Conservation (phyloP, 2,329 filamentous ascomycete genomes). For the Fusarium sp. region DNA sequence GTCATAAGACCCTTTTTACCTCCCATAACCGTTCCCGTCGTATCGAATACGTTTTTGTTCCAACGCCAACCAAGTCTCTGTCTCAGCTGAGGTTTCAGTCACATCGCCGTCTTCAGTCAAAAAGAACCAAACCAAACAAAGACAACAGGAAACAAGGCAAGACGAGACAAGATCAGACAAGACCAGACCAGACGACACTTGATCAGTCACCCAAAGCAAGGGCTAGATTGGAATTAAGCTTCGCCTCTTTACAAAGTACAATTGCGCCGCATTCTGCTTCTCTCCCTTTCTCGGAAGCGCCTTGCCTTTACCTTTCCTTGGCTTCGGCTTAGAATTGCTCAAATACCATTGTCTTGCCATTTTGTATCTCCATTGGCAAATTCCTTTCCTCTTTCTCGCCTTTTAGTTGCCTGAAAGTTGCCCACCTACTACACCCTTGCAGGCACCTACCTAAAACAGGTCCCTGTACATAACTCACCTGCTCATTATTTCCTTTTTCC, state of each 20-base stretch:
- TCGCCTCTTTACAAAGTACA: constrained; percentile 21
- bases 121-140: constrained; percentile 6
- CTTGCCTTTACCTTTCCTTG: neutral
- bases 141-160: constrained; percentile 15
- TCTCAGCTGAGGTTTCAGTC: constrained; percentile 39
- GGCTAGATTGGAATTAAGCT: constrained; percentile 25
- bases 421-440: constrained; percentile 6
- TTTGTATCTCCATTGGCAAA: constrained; percentile 13
- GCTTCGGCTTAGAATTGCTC: constrained; percentile 22
- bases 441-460: constrained; percentile 13
- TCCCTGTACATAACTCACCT: constrained; percentile 8
- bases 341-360: constrained; percentile 17
- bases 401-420: constrained; percentile 6
- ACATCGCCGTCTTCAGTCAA: constrained; percentile 30
- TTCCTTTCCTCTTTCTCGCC: constrained; percentile 11
- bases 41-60: constrained; percentile 13
- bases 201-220: constrained; percentile 13
- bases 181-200: neutral
- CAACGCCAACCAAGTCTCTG: constrained; percentile 9
- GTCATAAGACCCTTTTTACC: constrained; percentile 12
- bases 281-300: constrained; percentile 24
- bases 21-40: constrained; percentile 3
- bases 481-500: constrained; percentile 6
- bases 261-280: constrained; percentile 32
- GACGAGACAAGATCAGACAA: neutral